phyloP scores from a whole-genome alignment of 148 eudicot species.

The Drosera capensis region DNA sequence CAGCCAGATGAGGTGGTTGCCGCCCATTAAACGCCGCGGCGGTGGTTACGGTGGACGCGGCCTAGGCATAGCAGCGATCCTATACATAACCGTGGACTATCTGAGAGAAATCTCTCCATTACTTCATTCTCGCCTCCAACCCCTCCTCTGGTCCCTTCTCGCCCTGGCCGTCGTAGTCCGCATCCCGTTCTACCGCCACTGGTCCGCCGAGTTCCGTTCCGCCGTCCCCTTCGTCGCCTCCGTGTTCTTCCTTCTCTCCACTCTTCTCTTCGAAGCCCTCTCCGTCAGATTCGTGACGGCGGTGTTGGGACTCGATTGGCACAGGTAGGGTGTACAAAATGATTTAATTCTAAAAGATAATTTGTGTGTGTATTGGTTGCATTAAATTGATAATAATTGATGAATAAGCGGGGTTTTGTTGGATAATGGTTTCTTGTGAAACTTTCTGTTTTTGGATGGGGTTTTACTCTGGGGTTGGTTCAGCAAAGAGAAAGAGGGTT shows the following conservation, averaged over 20 bases:
- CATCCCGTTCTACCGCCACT: slow-evolving; percentile 57
- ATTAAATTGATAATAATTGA: too few species aligned
- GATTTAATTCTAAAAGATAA: too few species aligned
- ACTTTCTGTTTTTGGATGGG: too few species aligned
- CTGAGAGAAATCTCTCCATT: slow-evolving; percentile 55
- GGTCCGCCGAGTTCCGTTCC: slow-evolving; percentile 67
- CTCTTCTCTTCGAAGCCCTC: slow-evolving; percentile 57
- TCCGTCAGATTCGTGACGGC: slow-evolving; percentile 85
- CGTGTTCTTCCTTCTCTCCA: slow-evolving; percentile 39
- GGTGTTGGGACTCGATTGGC: slow-evolving; percentile 90
- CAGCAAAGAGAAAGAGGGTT: too few species aligned
- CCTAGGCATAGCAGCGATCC: slow-evolving; percentile 45
- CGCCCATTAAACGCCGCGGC: slow-evolving; percentile 7
- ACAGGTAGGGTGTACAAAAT: too few species aligned
- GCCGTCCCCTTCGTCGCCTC: slow-evolving; percentile 56
- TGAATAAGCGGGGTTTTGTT: too few species aligned
- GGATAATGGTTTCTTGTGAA: too few species aligned
- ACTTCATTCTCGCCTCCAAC: slow-evolving; percentile 72
- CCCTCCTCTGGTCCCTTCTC: slow-evolving; percentile 46
- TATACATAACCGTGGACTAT: slow-evolving; percentile 68
- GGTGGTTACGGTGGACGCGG: slow-evolving; percentile 34
- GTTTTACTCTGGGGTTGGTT: too few species aligned
- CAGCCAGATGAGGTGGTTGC: slow-evolving; percentile 27
- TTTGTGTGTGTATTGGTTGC: too few species aligned
- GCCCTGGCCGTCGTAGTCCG: slow-evolving; percentile 47